phyloP scores from a whole-genome alignment of 371 early-diverging fungal genomes.

The Parasitella parasitica region DNA sequence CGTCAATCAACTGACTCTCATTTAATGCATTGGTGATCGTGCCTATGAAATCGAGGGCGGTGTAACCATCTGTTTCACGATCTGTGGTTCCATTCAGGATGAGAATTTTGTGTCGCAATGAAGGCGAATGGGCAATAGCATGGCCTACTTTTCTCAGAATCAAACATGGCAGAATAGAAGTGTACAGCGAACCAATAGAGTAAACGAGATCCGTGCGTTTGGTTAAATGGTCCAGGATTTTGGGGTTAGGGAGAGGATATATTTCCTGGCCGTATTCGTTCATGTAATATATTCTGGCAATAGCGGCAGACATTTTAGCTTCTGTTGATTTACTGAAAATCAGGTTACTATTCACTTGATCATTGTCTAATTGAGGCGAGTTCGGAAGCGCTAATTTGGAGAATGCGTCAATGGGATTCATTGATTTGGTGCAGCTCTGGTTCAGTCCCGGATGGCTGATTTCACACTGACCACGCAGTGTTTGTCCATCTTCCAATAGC shows the following conservation, averaged over 20 bases:
- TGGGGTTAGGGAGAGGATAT: conserved; percentile 65
- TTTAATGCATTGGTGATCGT: conserved; percentile 71
- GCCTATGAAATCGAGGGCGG: conserved; percentile 70
- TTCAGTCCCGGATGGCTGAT: conserved; percentile 61
- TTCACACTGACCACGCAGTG: conserved; percentile 67
- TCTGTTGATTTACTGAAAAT: conserved; percentile 51
- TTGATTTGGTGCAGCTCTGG: conserved; percentile 4
- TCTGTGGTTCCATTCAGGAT: conserved; percentile 71
- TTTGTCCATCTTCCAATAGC: conserved; percentile 55
- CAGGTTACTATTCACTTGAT: conserved; percentile 39
- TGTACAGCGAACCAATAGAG: conserved; percentile 74
- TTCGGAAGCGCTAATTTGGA: conserved; percentile 35
- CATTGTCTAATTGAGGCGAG: conserved; percentile 14
- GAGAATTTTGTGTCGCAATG: conserved; percentile 61
- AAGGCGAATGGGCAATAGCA: conserved; percentile 54
- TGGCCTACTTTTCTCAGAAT: conserved; percentile 69
- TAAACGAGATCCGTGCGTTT: conserved; percentile 61
- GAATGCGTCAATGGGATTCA: conserved; percentile 52
- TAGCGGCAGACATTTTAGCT: conserved; percentile 54
- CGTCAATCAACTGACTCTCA: conserved; percentile 51
- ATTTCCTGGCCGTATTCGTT: conserved; percentile 72
- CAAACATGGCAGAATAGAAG: conserved; percentile 71
- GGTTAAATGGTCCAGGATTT: conserved; percentile 50
- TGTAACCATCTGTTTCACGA: conserved; percentile 69
- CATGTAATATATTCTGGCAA: conserved; percentile 67